Evolutionary conservation across 352 stramenopile genomes (phyloP), one percentile per base, ranked within the genome.

Genomic region (Globisporangium echinulatum): DNA sequence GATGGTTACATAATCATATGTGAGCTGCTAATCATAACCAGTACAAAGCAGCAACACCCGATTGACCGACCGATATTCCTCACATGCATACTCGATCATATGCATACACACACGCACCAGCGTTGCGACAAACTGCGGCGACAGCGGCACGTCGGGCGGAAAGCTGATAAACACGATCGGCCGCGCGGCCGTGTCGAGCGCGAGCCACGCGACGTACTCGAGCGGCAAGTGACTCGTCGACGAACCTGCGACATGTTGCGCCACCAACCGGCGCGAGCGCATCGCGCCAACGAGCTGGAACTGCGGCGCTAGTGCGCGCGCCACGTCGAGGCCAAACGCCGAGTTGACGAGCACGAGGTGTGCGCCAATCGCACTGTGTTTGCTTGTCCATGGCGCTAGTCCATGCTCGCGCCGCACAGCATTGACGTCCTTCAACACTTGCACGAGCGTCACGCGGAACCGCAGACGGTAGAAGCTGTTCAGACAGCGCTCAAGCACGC

Each of bases 341-440:
- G 85, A 91, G 59, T 90, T 92, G 51, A 83, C 80, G 39, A 96
- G 68, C 50, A 95, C 83, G 40, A 95, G 72, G 40, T 69, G 63
- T 37, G 84, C 66, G 36, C 75, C 74, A 58, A 79, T 76, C 48
- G 86, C 64, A 38, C 85, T 70, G 44, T 79, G 54, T 48, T 88
- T 88, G 69, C 61, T 75, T 17, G 72, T 50, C 47, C 90, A 72
- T 1, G 69, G 44, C 5, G 67, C 44, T 5, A 94, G 71, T 51
- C 75, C 76, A 49, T 85, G 60, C 9, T 87, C 78, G 40, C 61
- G 60, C 17, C 81, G 73, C 51, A 74, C 72, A n/a, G 68, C 61
- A 56, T 90, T 87, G 60, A 88, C 82, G 43, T 87, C 71, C 44
- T 87, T 77, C 66, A 82, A 82, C 37, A 87, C 66, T 25, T 76